Evolutionary conservation across 106 monocot species (phyloP).

Genomic region (Allium sativum): DNA sequence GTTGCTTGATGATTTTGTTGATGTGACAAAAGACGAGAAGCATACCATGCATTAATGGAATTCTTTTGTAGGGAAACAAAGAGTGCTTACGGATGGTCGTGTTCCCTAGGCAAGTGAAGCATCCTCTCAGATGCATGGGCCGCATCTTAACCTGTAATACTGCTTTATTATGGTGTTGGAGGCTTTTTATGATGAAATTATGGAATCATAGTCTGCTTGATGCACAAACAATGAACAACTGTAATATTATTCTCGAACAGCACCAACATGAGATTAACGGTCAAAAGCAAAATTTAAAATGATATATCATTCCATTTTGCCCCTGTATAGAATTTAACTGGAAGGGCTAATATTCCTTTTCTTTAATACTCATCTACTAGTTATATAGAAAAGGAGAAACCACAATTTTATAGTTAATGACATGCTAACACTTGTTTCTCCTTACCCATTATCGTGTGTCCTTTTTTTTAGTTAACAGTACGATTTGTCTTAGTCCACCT

Average conservation of each 20-base stretch:
- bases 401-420: no score
- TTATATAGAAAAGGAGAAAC: no score
- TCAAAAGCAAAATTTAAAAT: conserved; percentile 30
- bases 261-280: conserved; percentile 32
- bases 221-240: conserved; percentile 83
- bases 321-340: no score
- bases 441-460: no score
- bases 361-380: no score
- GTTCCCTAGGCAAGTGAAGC: conserved; percentile 97
- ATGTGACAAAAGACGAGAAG: conserved; percentile 98
- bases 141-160: conserved; percentile 49
- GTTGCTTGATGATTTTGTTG: conserved; percentile 99
- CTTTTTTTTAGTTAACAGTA: no score
- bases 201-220: conserved; percentile 96
- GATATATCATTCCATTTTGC: no score
- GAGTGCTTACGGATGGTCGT: conserved; percentile 93
- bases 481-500: no score
- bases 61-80: conserved; percentile 96
- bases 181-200: conserved; percentile 81
- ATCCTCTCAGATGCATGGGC: conserved; percentile 73
- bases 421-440: no score
- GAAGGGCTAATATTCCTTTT: no score
- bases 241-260: conserved; percentile 69
- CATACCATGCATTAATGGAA: conserved; percentile 99
- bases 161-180: conserved; percentile 86